Base-by-base conservation (phyloP, 345 rosid genomes). In the Turnera subulata region DNA sequence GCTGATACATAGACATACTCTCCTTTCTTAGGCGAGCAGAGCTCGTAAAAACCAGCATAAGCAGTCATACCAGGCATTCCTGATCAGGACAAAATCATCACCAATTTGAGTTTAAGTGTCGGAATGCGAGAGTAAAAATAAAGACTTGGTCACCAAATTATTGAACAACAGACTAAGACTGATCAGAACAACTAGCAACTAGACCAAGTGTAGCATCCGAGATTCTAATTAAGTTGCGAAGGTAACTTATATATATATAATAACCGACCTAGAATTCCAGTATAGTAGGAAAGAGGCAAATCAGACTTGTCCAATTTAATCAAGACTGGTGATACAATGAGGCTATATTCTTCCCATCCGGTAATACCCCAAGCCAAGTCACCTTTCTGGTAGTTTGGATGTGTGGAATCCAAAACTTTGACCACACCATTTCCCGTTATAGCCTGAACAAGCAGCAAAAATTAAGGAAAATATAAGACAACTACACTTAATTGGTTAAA, bases 341-440 rank as follows among this genome's bases (percentile, higher is more conserved):
- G 62, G 50, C 75, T 80, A 14, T 81, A 83, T 63, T 82, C 88
- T 61, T 88, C 90, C 92, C 96, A 85, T 13, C 77, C 64, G n/a
- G 80, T 83, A 0, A 45, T 6, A 1, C 85, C 96, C 84, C 84
- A 81, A 12, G 83, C 76, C 13, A 80, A 56, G 37, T 85, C 84
- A 0, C 88, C 89, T 16, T 81, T 66, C 39, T 75, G 63, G 72
- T 70, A 83, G 45, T 78, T 66, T 35, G 85, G 78, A 70, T 84
- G 71, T 1, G 56, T 63, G 20, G 89, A 84, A 24, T 76, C 85
- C 48, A 84, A 17, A 38, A 84, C 82, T 76, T 53, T 79, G 16
- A 75, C 77, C 62, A 84, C 87, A 61, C 91, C 89, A 57, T 29
- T 72, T 22, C 84, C 96, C 52, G 14, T 35, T 0, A 88, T n/a